Evolutionary conservation across 805 yeast species (phyloP).

Genomic region (Candida caryicola): DNA sequence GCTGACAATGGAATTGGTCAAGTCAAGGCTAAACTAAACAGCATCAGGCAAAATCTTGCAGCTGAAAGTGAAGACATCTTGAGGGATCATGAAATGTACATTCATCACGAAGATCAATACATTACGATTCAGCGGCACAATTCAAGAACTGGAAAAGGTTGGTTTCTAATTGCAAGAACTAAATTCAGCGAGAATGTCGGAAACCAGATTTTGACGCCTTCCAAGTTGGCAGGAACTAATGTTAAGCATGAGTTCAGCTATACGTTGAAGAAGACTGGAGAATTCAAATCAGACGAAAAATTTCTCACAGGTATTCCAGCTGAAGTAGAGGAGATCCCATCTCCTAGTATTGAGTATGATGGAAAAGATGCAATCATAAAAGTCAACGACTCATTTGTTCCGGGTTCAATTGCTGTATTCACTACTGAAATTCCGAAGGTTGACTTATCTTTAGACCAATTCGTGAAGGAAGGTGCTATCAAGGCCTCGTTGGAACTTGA

Average conservation of each 20-base stretch:
- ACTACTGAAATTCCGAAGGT: conserved; percentile 68
- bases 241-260: conserved; percentile 60
- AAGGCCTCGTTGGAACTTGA: conserved; percentile 63
- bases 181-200: conserved; percentile 53
- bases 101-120: conserved; percentile 90
- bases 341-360: conserved; percentile 44
- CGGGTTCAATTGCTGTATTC: conserved; percentile 86
- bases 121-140: conserved; percentile 87
- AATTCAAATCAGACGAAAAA: conserved; percentile 36
- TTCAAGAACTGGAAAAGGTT: conserved; percentile 82
- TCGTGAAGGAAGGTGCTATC: conserved; percentile 70
- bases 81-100: conserved; percentile 78
- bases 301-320: conserved; percentile 65
- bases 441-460: conserved; percentile 61
- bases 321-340: conserved; percentile 49
- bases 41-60: conserved; percentile 57
- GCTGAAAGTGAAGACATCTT: conserved; percentile 52
- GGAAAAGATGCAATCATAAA: conserved; percentile 50
- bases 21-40: conserved; percentile 61
- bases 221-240: conserved; percentile 56
- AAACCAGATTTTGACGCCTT: conserved; percentile 56
- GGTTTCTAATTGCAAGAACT: conserved; percentile 83
- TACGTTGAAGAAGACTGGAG: conserved; percentile 52
- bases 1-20: conserved; percentile 64
- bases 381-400: conserved; percentile 66